A percentile compares a stretch with the other conserved stretches of the same genome.
phyloP scores from a whole-genome alignment of 257 asterid genomes.

The Primulina tabacum region DNA sequence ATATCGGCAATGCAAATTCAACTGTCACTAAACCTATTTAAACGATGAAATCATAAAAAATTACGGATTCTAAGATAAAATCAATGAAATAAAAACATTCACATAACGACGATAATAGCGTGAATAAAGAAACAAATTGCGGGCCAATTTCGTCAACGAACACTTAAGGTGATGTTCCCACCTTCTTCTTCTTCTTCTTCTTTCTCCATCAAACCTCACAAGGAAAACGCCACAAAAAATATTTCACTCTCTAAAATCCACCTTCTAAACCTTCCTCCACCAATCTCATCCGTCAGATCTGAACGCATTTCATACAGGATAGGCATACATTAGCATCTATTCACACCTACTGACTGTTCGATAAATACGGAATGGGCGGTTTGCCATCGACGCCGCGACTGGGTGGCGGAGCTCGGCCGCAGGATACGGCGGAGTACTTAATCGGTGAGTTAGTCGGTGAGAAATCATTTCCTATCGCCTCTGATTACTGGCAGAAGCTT shows the following conservation, averaged over 20 bases:
- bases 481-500: conserved; percentile 98
- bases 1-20: too few species aligned
- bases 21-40: too few species aligned
- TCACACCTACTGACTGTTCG: neutral
- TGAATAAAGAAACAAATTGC: too few species aligned
- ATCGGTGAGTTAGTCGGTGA: conserved; percentile 75
- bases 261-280: neutral
- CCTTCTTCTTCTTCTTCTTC: too few species aligned
- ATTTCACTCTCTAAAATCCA: neutral
- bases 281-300: neutral
- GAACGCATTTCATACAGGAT: neutral
- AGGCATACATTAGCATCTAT: neutral
- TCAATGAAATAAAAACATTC: too few species aligned
- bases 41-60: too few species aligned
- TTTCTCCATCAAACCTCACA: too few species aligned
- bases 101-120: too few species aligned
- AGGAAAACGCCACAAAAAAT: neutral
- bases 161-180: too few species aligned
- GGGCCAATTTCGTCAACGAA: neutral
- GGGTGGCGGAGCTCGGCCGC: conserved; percentile 56
- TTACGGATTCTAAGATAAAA: too few species aligned
- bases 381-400: conserved; percentile 80
- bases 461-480: conserved; percentile 67
- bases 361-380: conserved; percentile 64
- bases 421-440: conserved; percentile 75